A percentile compares a stretch with the other conserved stretches of the same genome.
Conservation (phyloP, 2,329 filamentous ascomycete species). For the Fonsecaea erecta region DNA sequence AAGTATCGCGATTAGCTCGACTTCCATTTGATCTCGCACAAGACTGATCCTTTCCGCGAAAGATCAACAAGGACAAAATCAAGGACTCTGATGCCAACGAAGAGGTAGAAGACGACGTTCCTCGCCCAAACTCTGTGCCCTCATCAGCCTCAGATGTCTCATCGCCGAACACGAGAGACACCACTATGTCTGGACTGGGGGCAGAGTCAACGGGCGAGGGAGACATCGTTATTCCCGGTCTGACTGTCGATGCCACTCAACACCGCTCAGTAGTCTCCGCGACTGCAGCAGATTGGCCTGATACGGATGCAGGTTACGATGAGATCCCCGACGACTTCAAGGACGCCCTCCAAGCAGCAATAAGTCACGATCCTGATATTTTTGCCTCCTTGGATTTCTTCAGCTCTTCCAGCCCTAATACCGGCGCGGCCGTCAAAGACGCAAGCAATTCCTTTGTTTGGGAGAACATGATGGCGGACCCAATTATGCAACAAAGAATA, state of each 20-base stretch:
- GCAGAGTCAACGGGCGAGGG: neutral
- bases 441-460: neutral
- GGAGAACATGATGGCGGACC: constrained; percentile 13
- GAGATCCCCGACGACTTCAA: constrained; percentile 19
- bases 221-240: constrained; percentile 1
- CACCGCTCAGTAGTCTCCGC: neutral
- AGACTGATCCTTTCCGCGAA: neutral
- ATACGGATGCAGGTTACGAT: constrained; percentile 1
- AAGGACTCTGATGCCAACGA: constrained; percentile 1
- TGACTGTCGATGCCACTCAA: neutral
- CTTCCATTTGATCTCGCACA: neutral
- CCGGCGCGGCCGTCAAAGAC: neutral
- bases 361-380: constrained; percentile 7
- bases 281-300: constrained; percentile 1
- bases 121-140: neutral
- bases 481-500: neutral
- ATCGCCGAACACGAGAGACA: neutral
- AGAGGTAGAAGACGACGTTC: neutral
- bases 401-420: neutral
- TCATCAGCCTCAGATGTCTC: constrained; percentile 3
- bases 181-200: neutral
- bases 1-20: constrained; percentile 4
- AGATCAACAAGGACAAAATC: constrained; percentile 16
- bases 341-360: constrained; percentile 15
- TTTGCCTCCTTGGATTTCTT: neutral